Percentiles rank a stretch among this genome's conserved stretches.
Conservation (phyloP, 805 yeast genomes). For the Ogataea ganodermae region DNA sequence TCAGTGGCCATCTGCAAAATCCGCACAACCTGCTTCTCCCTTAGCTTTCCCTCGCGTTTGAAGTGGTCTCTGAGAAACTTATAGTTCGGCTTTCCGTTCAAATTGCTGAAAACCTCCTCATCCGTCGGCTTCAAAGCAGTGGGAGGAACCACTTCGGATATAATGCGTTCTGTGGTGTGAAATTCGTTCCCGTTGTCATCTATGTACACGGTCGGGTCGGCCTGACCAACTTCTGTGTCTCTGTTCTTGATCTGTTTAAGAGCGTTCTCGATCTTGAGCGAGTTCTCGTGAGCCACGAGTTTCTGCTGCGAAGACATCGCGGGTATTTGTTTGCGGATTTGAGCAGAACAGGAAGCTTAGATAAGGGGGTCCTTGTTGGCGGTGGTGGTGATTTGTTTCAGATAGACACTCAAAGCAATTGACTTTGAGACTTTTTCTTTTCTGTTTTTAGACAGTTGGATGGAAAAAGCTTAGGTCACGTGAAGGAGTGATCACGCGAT, state of each 20-base stretch:
- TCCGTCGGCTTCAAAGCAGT: constrained; percentile 66
- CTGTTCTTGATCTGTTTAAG: constrained; percentile 57
- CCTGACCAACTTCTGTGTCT: constrained; percentile 19
- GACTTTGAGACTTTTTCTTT: neutral
- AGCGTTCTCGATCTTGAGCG: constrained; percentile 66
- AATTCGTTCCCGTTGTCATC: constrained; percentile 60
- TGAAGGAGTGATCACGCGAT: no score
- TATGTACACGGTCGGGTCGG: constrained; percentile 46
- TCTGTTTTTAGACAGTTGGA: neutral
- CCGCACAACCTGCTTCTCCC: constrained; percentile 65
- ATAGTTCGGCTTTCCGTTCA: constrained; percentile 70
- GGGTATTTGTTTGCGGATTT: no score
- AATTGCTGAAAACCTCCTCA: constrained; percentile 58
- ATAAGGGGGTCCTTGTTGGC: no score
- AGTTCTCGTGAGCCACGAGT: constrained; percentile 40
- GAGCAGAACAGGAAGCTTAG: no score
- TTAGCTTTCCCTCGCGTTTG: constrained; percentile 75
- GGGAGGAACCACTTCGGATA: constrained; percentile 63
- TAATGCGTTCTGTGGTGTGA: constrained; percentile 59
- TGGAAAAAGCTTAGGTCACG: no score
- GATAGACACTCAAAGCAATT: neutral
- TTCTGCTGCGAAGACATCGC: constrained; percentile 10
- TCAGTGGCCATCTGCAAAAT: constrained; percentile 69
- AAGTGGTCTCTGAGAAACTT: constrained; percentile 74
- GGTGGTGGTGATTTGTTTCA: neutral